These are phyloP conservation scores for Coniochaeta ligniaria DNA, from an alignment of 2,329 filamentous ascomycete species.

Conservation along the genomic window DNA sequence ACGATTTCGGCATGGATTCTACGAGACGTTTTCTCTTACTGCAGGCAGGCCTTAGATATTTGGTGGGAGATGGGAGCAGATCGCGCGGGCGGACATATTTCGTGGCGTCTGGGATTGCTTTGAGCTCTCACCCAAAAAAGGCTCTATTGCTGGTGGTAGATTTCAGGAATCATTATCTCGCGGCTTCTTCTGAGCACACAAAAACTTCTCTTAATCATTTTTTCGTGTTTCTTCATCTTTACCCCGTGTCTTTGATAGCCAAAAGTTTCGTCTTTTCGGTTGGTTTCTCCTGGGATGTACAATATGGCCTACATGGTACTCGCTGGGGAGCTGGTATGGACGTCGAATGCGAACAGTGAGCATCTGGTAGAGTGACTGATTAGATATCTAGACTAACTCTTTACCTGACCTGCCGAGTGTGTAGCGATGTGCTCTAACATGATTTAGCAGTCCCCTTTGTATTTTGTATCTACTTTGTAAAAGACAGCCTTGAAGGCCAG, in stretches of 20 bases:
- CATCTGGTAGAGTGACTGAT: not conserved
- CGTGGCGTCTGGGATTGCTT: slow-evolving; percentile 17
- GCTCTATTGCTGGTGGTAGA: slow-evolving; percentile 15
- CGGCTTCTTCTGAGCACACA: slow-evolving; percentile 15
- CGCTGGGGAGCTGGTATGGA: slow-evolving; percentile 4
- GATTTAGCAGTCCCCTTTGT: not conserved
- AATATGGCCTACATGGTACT: slow-evolving; percentile 7
- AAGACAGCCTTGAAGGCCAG: not conserved
- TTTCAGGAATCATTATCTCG: slow-evolving; percentile 24
- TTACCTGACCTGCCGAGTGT: not conserved
- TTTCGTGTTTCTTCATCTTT: slow-evolving; percentile 11
- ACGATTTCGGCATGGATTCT: slow-evolving; percentile 21
- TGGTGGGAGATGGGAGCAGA: slow-evolving; percentile 12
- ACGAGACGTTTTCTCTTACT: slow-evolving; percentile 11
- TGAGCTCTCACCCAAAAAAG: slow-evolving; percentile 11
- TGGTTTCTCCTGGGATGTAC: slow-evolving; percentile 22
- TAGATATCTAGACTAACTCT: not conserved
- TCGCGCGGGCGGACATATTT: slow-evolving; percentile 13
- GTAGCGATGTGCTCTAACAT: not conserved
- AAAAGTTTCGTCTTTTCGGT: slow-evolving; percentile 18
- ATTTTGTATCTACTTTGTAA: not conserved
- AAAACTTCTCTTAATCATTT: slow-evolving; percentile 15
- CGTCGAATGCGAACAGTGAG: not conserved
- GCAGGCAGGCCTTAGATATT: slow-evolving; percentile 10
- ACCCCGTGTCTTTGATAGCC: slow-evolving; percentile 21